Conservation (phyloP, 164 flowering plant species). For the Tetracentron sinense region DNA sequence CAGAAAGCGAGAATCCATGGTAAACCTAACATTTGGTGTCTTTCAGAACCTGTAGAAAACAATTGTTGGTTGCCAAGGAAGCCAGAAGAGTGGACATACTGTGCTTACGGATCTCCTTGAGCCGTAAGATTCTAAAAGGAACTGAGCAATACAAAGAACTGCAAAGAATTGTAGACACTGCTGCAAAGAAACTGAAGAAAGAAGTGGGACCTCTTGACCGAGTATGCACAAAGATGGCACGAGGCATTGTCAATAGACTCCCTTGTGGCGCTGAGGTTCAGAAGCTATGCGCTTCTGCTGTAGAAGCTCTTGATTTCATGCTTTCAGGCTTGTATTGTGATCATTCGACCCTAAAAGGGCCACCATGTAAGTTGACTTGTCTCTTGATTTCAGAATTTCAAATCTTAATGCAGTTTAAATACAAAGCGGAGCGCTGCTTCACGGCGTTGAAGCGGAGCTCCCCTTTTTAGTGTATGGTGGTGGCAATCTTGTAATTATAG, state of each 20-base stretch:
- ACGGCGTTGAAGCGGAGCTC: too few species aligned
- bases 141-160: constrained; percentile 41
- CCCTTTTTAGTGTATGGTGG: too few species aligned
- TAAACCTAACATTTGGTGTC: not conserved
- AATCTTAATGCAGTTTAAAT: too few species aligned
- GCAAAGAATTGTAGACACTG: constrained; percentile 40
- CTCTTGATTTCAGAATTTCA: not conserved
- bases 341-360: not conserved
- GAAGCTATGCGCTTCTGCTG: constrained; percentile 50
- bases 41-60: constrained; percentile 69
- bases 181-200: constrained; percentile 36
- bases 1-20: not conserved
- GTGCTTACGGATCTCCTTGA: constrained; percentile 50
- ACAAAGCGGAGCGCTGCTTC: too few species aligned
- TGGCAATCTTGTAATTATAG: too few species aligned
- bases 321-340: constrained; percentile 1
- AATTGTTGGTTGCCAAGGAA: constrained; percentile 57
- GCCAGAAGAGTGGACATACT: constrained; percentile 63
- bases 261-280: constrained; percentile 55
- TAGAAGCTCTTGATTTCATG: constrained; percentile 43
- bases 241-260: constrained; percentile 69
- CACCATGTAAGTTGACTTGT: constrained; percentile 9
- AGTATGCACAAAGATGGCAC: constrained; percentile 40
- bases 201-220: constrained; percentile 67
- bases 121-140: constrained; percentile 50